Conservation (phyloP, 2,329 filamentous ascomycete species). For the Colletotrichum phormii region DNA sequence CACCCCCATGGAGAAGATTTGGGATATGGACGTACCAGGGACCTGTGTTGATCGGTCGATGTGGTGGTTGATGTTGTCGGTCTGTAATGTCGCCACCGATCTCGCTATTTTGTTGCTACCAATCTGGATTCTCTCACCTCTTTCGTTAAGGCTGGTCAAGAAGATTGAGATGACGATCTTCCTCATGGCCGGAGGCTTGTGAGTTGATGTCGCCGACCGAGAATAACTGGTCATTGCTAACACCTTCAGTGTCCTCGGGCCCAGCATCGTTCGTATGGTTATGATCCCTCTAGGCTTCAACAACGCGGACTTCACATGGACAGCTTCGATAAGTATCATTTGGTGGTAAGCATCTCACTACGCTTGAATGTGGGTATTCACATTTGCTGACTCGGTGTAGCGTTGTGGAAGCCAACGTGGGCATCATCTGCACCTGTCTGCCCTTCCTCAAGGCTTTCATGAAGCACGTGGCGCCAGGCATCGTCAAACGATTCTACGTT, state of each 20-base stretch:
- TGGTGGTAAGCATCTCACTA: constrained; percentile 22
- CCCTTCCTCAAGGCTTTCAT: constrained; percentile 32
- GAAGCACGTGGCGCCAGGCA: constrained; percentile 8
- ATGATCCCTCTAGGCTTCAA: constrained; percentile 31
- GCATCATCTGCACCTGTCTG: constrained; percentile 35
- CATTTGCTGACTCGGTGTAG: neutral
- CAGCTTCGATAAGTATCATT: constrained; percentile 33
- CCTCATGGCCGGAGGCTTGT: constrained; percentile 36
- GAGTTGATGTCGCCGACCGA: neutral
- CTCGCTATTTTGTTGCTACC: constrained; percentile 37
- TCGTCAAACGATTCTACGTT: neutral
- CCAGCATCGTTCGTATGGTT: constrained; percentile 33
- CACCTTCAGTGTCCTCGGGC: constrained; percentile 27
- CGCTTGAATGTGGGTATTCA: neutral
- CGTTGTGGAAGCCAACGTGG: constrained; percentile 33
- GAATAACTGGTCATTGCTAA: neutral
- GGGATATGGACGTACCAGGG: constrained; percentile 11
- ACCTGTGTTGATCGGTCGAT: constrained; percentile 28
- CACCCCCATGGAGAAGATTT: constrained; percentile 31
- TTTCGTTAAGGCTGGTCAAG: constrained; percentile 23
- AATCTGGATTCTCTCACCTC: constrained; percentile 29
- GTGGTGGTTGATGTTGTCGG: constrained; percentile 37
- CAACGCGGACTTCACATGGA: constrained; percentile 32
- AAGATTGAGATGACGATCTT: constrained; percentile 35
- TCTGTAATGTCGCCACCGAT: constrained; percentile 36